Evolutionary conservation across 371 early-diverging fungal species (phyloP), one percentile per base, ranked within the genome.

Genomic region (Actinomucor elegans): DNA sequence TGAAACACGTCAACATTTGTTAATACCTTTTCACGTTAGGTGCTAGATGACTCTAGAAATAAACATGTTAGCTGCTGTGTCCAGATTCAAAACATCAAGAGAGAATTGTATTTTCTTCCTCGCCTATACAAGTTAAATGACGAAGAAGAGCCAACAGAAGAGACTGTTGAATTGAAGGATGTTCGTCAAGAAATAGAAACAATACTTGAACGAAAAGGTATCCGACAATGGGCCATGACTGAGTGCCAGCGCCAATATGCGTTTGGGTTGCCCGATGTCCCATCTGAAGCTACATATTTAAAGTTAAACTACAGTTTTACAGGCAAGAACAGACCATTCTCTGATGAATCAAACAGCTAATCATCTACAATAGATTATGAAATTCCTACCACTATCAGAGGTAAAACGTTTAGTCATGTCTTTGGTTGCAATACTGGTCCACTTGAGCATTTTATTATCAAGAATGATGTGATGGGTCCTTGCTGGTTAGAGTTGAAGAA

Each of bases 381-480:
- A 24, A 61, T 96, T 17, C 90, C 93, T 0, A 54, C 56, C 1
- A 80, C 85, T 9, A 48, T 91, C 4, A 70, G 56, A 7, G 97
- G 99, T 0, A 72, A 69, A 36, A 90, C 94, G 1, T 97, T 97
- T 61, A 84, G 87, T 52, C 90, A 82, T 53, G 74, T 91, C 3
- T 98, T 98, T 80, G 99, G 98, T 12, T 69, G 89, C 4, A 82
- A 85, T 43, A 94, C 95, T 4, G 77, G 79, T 17, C 92, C 96
- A 1, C 66, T 97, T 10, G 98, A 99, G 67, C 84, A 88, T 32
- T 89, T 98, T 36, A 61, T 98, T 23, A 74, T 96, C 28, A 92
- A 96, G 60, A 83, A 94, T 24, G 86, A 92, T 56, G 72, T 99
- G 18, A 98, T 94, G 96, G 99, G 99, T 1, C 99, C 99, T 2